phyloP scores from a whole-genome alignment of 2,329 filamentous ascomycete species.

The Pyricularia sp. region DNA sequence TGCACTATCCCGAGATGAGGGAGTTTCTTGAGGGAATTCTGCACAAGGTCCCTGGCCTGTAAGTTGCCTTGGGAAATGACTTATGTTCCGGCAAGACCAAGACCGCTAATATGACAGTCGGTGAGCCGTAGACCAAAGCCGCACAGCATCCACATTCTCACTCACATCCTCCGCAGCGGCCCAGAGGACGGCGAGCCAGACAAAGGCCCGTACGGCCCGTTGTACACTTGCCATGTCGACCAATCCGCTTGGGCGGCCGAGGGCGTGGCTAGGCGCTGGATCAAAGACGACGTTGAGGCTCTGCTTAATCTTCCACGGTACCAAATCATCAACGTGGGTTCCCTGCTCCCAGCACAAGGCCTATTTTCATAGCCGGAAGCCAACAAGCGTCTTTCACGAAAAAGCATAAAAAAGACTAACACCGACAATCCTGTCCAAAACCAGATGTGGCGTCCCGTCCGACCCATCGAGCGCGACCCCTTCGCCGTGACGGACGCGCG shows the following conservation, averaged over 20 bases:
- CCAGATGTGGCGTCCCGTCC: conserved; percentile 36
- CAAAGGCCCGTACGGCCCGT: conserved; percentile 14
- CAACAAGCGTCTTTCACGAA: conserved; percentile 13
- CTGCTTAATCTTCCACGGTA: conserved; percentile 12
- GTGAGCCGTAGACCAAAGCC: background rate
- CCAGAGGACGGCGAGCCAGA: background rate
- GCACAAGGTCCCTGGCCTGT: background rate
- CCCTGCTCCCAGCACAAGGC: background rate
- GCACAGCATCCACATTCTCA: background rate
- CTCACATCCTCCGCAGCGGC: conserved; percentile 54
- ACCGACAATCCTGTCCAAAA: background rate
- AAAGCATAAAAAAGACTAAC: conserved; percentile 2
- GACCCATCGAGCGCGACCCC: conserved; percentile 33
- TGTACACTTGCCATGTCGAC: conserved; percentile 20
- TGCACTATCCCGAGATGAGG: background rate
- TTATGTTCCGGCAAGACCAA: background rate
- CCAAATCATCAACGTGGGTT: conserved; percentile 14
- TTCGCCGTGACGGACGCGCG: conserved; percentile 28
- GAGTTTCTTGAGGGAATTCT: background rate
- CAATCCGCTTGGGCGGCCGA: conserved; percentile 25
- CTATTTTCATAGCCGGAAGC: background rate
- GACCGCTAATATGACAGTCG: background rate
- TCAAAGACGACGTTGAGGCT: conserved; percentile 13
- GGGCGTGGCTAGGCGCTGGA: conserved; percentile 23
- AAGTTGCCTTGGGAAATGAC: background rate